These are phyloP conservation scores for Pilatotrama ljubarskyi DNA, from an alignment of 768 basidiomycete genomes.

Conservation along the genomic window DNA sequence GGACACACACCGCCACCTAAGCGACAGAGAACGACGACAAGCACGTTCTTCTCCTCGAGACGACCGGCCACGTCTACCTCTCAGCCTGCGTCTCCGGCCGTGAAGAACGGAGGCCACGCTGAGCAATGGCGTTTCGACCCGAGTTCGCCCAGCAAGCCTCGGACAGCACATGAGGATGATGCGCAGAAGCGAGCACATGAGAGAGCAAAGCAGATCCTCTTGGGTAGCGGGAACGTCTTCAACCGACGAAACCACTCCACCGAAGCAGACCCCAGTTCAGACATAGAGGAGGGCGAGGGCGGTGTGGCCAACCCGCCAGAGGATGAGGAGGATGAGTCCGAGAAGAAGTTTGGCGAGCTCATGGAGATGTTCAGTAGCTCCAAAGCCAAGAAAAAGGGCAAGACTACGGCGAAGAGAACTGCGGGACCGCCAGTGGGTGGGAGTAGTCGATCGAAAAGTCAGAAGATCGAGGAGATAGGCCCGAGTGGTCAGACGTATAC, in stretches of 20 bases:
- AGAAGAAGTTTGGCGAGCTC: conserved; percentile 48
- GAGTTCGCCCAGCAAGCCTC: conserved; percentile 2
- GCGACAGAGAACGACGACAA: conserved; percentile 28
- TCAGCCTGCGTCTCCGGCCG: background rate
- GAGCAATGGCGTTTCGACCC: conserved; percentile 50
- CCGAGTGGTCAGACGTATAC: conserved; percentile 74
- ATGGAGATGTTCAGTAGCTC: conserved; percentile 43
- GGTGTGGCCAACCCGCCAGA: background rate
- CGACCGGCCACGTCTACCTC: background rate
- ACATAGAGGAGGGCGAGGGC: conserved; percentile 2
- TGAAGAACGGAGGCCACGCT: conserved; percentile 21
- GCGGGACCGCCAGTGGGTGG: background rate
- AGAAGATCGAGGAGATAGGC: conserved; percentile 50
- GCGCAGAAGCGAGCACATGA: conserved; percentile 34
- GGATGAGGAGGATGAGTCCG: conserved; percentile 43
- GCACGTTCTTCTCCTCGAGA: conserved; percentile 12
- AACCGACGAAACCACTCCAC: background rate
- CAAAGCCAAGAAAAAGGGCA: conserved; percentile 35
- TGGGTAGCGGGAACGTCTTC: conserved; percentile 46
- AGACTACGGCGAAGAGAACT: conserved; percentile 19
- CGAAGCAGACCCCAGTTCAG: background rate
- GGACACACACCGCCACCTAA: conserved; percentile 2
- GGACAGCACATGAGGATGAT: conserved; percentile 25
- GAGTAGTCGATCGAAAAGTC: conserved; percentile 25
- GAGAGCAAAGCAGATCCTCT: conserved; percentile 50